A percentile compares a stretch with the other conserved stretches of the same genome.
Evolutionary conservation across 73 alveolate species (phyloP).

Genomic region (Blepharisma japonicum): DNA sequence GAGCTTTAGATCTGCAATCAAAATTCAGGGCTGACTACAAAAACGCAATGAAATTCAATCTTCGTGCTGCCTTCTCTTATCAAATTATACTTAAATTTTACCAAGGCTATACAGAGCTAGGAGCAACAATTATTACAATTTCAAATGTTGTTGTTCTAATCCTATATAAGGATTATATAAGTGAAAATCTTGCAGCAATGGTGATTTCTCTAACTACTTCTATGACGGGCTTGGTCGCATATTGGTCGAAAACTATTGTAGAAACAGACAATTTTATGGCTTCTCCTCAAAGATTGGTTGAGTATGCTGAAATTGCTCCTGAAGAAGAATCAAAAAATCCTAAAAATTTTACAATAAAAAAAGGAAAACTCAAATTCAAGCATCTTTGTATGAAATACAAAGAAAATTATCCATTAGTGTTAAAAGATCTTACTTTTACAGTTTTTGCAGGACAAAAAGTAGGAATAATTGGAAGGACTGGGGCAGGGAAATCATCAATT

Average conservation of each 20-base stretch:
- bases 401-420: constrained; percentile 71
- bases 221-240: too few species aligned
- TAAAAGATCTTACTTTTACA: constrained; percentile 70
- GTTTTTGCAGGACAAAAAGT: constrained; percentile 82
- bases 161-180: not conserved
- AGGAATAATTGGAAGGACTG: constrained; percentile 98
- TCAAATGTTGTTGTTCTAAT: not conserved
- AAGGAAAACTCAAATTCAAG: constrained; percentile 65
- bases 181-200: constrained; percentile 5
- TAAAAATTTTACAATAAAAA: not conserved
- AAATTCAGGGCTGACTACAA: not conserved
- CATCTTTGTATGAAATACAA: constrained; percentile 79
- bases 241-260: too few species aligned
- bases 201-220: not conserved
- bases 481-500: constrained; percentile 73
- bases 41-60: not conserved
- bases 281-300: constrained; percentile 16
- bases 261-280: constrained; percentile 24
- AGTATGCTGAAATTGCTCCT: not conserved
- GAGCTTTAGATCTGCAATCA: constrained; percentile 43
- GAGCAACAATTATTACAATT: too few species aligned
- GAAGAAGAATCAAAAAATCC: constrained; percentile 2
- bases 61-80: not conserved
- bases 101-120: not conserved
- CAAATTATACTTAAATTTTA: too few species aligned